These are phyloP conservation scores for Cornus kousa DNA, from an alignment of 148 eudicot species.

Conservation along the genomic window DNA sequence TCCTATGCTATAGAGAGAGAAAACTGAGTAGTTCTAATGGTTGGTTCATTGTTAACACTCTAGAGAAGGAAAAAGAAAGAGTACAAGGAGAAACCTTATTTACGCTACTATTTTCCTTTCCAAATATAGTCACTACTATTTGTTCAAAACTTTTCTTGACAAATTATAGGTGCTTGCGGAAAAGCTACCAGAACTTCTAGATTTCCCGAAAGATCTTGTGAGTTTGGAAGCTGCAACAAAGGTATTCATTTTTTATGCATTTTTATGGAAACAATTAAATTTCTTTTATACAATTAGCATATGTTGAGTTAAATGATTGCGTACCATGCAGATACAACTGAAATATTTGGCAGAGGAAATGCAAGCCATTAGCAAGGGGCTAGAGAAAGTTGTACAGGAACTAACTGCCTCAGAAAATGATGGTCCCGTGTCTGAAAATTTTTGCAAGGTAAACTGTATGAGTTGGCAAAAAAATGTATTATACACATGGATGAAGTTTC, in stretches of 20 bases:
- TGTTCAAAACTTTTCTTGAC: no score
- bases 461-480: no score
- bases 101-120: no score
- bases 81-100: no score
- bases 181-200: conserved; percentile 77
- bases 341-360: conserved; percentile 85
- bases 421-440: conserved; percentile 61
- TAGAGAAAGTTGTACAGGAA: conserved; percentile 78
- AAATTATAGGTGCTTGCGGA: conserved; percentile 67
- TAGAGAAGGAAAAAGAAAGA: no score
- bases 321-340: conserved; percentile 60
- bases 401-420: conserved; percentile 70
- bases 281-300: no score
- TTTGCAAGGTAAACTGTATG: conserved; percentile 47
- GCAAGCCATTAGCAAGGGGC: conserved; percentile 90
- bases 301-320: background rate
- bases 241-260: conserved; percentile 35
- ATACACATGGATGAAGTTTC: no score
- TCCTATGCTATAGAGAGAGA: no score
- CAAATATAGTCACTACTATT: no score
- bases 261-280: no score
- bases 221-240: conserved; percentile 81
- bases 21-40: no score
- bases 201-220: conserved; percentile 73
- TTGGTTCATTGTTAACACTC: no score